A percentile compares a stretch with the other conserved stretches of the same genome.
Evolutionary conservation across 768 basidiomycete genomes (phyloP).

Genomic region (Dioszegia crocea): DNA sequence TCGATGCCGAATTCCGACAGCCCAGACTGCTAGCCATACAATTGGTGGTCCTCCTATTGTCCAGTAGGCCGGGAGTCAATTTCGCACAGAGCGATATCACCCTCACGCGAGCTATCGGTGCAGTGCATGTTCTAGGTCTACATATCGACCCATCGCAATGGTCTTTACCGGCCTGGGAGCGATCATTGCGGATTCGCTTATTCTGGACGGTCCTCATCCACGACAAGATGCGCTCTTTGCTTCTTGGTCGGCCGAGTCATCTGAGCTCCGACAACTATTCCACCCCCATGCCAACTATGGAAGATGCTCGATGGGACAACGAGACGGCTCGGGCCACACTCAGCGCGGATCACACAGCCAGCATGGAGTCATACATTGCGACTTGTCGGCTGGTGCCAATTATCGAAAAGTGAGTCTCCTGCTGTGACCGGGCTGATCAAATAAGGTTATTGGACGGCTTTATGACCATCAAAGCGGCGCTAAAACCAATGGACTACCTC

Average conservation of each 20-base stretch:
- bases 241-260: constrained; percentile 13
- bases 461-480: constrained; percentile 8
- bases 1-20: constrained; percentile 31
- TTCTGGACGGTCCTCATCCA: constrained; percentile 24
- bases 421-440: neutral
- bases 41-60: constrained; percentile 23
- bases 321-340: constrained; percentile 1
- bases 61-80: constrained; percentile 10
- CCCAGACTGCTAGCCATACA: constrained; percentile 25
- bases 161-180: constrained; percentile 21
- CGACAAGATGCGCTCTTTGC: constrained; percentile 20
- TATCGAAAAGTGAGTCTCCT: constrained; percentile 9
- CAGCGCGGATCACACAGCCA: neutral
- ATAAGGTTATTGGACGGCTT: constrained; percentile 11
- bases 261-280: constrained; percentile 11
- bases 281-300: constrained; percentile 15
- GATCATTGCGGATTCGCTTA: constrained; percentile 16
- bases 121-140: constrained; percentile 26
- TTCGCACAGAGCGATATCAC: constrained; percentile 2
- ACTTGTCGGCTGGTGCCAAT: constrained; percentile 19
- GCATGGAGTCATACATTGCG: constrained; percentile 16
- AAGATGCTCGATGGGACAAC: constrained; percentile 14
- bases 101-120: constrained; percentile 19
- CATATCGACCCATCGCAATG: constrained; percentile 27
- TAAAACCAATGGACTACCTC: neutral